Evolutionary conservation across 164 flowering plant species (phyloP).

Genomic region (Macadamia tetraphylla): DNA sequence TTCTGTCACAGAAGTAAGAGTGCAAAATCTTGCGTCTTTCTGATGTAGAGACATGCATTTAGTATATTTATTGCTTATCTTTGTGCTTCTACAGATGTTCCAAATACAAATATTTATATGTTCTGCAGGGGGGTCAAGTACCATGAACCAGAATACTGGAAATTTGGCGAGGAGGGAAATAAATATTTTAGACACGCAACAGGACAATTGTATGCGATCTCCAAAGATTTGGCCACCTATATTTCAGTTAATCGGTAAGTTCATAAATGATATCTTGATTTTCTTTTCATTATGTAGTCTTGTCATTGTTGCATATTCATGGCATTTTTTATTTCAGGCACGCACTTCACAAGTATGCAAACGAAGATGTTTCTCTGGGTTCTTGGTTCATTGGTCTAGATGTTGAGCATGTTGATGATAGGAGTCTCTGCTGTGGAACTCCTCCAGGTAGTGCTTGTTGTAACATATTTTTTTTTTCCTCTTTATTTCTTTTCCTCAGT

Average conservation of each 20-base stretch:
- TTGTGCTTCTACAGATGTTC: neutral
- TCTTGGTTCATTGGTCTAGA: slow-evolving; percentile 95
- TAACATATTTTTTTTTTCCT: neutral
- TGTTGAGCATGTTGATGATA: slow-evolving; percentile 81
- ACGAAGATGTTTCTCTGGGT: slow-evolving; percentile 91
- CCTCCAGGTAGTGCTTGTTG: slow-evolving; percentile 51
- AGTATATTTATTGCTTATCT: neutral
- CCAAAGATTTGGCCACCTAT: slow-evolving; percentile 91
- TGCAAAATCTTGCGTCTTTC: neutral
- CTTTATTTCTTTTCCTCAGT: neutral
- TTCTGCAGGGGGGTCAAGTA: slow-evolving; percentile 71
- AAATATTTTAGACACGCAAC: slow-evolving; percentile 96
- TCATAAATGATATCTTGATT: neutral
- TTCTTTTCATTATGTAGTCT: neutral
- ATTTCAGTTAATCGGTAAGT: slow-evolving; percentile 71
- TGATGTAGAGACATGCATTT: neutral
- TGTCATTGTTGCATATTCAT: slow-evolving; percentile 1
- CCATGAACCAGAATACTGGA: slow-evolving; percentile 97
- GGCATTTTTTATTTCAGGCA: slow-evolving; percentile 34
- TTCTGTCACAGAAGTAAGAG: slow-evolving; percentile 76
- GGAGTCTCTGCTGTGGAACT: slow-evolving; percentile 87
- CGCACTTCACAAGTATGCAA: slow-evolving; percentile 79
- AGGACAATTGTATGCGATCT: slow-evolving; percentile 87
- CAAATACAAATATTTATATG: neutral
- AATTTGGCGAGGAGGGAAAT: slow-evolving; percentile 96